Evolutionary conservation across 202 grass and related monocot species (phyloP).

Genomic region (Setaria italica): DNA sequence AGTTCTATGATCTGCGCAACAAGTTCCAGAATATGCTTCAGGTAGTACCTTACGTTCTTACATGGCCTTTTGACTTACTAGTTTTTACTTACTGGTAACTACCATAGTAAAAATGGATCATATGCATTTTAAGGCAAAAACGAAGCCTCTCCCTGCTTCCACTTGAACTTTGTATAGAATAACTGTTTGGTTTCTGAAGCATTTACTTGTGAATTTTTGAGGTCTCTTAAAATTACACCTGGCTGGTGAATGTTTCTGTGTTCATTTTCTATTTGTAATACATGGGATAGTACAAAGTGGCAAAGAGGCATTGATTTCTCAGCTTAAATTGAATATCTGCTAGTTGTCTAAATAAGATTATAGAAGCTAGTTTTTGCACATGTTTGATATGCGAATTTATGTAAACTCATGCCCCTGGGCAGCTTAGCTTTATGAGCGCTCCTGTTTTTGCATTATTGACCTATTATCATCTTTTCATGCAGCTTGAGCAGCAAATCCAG

Average conservation of each 20-base stretch:
- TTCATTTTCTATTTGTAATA: neutral
- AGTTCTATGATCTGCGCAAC: constrained; percentile 60
- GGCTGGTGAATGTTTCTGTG: neutral
- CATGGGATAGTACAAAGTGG: neutral
- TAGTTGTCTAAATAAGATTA: neutral
- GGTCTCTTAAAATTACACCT: neutral
- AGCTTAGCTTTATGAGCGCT: neutral
- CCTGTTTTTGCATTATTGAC: neutral
- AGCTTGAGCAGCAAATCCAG: constrained; percentile 86
- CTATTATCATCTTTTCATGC: constrained; percentile 42
- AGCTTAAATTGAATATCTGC: neutral
- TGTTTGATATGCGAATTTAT: constrained; percentile 9
- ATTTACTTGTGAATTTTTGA: neutral
- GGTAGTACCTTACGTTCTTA: constrained; percentile 39
- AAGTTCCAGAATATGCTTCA: constrained; percentile 82
- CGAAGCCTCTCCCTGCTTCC: neutral
- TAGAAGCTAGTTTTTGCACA: neutral
- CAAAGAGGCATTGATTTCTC: neutral
- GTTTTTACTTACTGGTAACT: neutral
- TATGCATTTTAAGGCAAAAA: neutral
- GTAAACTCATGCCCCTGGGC: neutral
- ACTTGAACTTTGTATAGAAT: neutral
- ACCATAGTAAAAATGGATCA: neutral
- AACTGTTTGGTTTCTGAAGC: neutral
- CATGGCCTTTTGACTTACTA: constrained; percentile 3